These are phyloP conservation scores for Geotrichum siamense DNA, from an alignment of 1,139 yeast genomes.

Conservation along the genomic window DNA sequence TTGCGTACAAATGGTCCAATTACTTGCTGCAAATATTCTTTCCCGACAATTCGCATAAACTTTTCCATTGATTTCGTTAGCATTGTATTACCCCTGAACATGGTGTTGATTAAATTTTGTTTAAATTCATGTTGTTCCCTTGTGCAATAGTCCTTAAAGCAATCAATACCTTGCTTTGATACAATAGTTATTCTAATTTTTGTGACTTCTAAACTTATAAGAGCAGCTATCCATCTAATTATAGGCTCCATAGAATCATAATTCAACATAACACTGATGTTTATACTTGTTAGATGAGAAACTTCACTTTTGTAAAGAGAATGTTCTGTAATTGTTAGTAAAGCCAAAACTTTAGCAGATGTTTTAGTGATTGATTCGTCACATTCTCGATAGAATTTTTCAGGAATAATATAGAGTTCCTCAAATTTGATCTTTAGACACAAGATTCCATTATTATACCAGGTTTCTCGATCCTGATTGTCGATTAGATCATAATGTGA, in stretches of 20 bases:
- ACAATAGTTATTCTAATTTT: constrained; percentile 7
- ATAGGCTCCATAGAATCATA: constrained; percentile 8
- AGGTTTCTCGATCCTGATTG: constrained; percentile 12
- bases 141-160: constrained; percentile 6
- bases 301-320: constrained; percentile 9
- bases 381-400: not conserved
- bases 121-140: constrained; percentile 17
- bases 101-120: constrained; percentile 46
- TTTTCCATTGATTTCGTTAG: constrained; percentile 75
- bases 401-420: constrained; percentile 9
- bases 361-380: not conserved
- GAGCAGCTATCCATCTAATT: not conserved
- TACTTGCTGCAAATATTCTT: constrained; percentile 64
- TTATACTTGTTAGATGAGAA: constrained; percentile 29
- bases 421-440: constrained; percentile 13
- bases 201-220: constrained; percentile 7
- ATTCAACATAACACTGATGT: constrained; percentile 39
- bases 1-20: constrained; percentile 60
- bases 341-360: constrained; percentile 8
- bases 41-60: constrained; percentile 70
- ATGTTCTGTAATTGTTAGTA: constrained; percentile 11
- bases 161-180: constrained; percentile 5
- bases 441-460: constrained; percentile 10
- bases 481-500: constrained; percentile 7
- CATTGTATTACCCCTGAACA: constrained; percentile 80